Evolutionary conservation across 2,329 filamentous ascomycete species (phyloP).

Genomic region (Trichoderma afroharzianum): DNA sequence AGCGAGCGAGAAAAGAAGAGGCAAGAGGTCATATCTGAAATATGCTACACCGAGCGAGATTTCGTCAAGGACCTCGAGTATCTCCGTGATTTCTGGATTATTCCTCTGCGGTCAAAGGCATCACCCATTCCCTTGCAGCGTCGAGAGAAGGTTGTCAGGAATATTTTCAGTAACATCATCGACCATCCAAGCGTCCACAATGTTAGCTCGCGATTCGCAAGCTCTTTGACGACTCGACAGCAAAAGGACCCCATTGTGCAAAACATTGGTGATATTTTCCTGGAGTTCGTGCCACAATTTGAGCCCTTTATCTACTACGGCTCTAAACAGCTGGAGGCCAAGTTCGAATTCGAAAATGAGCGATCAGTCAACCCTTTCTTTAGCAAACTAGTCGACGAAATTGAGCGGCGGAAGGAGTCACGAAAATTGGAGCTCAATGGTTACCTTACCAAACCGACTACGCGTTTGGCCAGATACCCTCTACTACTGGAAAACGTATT

Average conservation of each 20-base stretch:
- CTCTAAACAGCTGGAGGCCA: slow-evolving; percentile 91
- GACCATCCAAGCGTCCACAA: slow-evolving; percentile 77
- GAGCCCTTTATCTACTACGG: slow-evolving; percentile 96
- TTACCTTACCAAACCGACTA: slow-evolving; percentile 96
- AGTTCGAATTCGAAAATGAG: slow-evolving; percentile 97
- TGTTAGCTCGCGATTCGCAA: slow-evolving; percentile 85
- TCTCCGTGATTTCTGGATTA: slow-evolving; percentile 96
- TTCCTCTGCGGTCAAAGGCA: slow-evolving; percentile 74
- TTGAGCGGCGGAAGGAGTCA: slow-evolving; percentile 92
- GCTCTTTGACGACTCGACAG: slow-evolving; percentile 83
- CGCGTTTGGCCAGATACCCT: slow-evolving; percentile 88
- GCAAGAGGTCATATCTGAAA: slow-evolving; percentile 95
- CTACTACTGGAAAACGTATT: slow-evolving; percentile 85
- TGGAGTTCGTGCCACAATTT: slow-evolving; percentile 88
- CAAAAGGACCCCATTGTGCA: slow-evolving; percentile 85
- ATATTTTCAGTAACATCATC: slow-evolving; percentile 93
- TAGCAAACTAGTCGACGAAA: slow-evolving; percentile 90
- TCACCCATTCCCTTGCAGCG: slow-evolving; percentile 88
- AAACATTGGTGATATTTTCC: slow-evolving; percentile 89
- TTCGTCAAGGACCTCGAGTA: slow-evolving; percentile 99
- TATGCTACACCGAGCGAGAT: slow-evolving; percentile 97
- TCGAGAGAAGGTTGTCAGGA: slow-evolving; percentile 85
- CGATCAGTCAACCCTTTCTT: slow-evolving; percentile 82
- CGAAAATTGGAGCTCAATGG: slow-evolving; percentile 95
- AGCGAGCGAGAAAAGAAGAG: slow-evolving; percentile 93